A percentile compares a stretch with the other conserved stretches of the same genome.
Evolutionary conservation across 306 rosid species (phyloP).

Genomic region (Comarum palustre): DNA sequence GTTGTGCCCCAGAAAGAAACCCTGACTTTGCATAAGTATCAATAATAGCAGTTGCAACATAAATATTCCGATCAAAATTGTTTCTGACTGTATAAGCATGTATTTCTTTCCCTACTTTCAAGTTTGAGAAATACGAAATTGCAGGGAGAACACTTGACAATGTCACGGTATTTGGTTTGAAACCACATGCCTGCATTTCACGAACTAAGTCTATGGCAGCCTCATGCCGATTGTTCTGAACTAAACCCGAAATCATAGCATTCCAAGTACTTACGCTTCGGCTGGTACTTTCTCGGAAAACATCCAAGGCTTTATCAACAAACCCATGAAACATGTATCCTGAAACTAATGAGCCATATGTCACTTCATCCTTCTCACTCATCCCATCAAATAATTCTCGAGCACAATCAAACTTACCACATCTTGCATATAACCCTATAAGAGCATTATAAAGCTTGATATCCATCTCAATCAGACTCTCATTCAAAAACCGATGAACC

Average conservation of each 20-base stretch:
- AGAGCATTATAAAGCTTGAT: constrained; percentile 60
- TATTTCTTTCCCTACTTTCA: constrained; percentile 70
- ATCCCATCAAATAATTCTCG: constrained; percentile 59
- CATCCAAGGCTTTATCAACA: constrained; percentile 56
- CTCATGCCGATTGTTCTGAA: constrained; percentile 59
- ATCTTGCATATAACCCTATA: constrained; percentile 72
- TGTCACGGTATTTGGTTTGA: constrained; percentile 60
- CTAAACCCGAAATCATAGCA: constrained; percentile 70
- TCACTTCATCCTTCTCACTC: constrained; percentile 65
- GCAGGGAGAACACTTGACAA: constrained; percentile 68
- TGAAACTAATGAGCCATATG: constrained; percentile 60
- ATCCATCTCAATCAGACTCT: constrained; percentile 49
- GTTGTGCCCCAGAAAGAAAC: constrained; percentile 49
- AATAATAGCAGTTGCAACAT: constrained; percentile 63
- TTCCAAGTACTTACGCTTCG: constrained; percentile 66
- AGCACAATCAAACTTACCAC: constrained; percentile 77
- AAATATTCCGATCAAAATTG: constrained; percentile 46
- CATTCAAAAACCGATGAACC: constrained; percentile 49
- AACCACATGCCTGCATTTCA: constrained; percentile 56
- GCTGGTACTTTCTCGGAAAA: constrained; percentile 44
- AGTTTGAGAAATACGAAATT: constrained; percentile 48
- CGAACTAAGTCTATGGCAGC: constrained; percentile 44
- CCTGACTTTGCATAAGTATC: constrained; percentile 79
- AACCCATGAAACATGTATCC: constrained; percentile 75
- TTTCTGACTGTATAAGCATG: constrained; percentile 68